Evolutionary conservation across 495 filamentous ascomycete species (phyloP).

Genomic region (Penicillium flavigenum): DNA sequence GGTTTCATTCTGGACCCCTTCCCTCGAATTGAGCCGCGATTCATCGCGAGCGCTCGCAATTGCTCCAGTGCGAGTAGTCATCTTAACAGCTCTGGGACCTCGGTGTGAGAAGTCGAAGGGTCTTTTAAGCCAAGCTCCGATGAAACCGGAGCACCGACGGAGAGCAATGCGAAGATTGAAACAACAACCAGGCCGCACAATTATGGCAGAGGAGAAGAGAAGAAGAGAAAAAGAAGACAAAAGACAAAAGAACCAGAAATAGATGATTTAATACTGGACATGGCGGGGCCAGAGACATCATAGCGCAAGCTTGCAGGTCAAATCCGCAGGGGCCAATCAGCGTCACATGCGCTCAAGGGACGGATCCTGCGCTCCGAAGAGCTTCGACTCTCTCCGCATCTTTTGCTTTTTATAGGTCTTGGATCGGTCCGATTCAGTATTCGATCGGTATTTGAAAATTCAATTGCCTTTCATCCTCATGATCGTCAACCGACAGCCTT

Average conservation of each 20-base stretch:
- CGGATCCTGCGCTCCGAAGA: slow-evolving; percentile 20
- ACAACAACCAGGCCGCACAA: not conserved
- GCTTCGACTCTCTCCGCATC: slow-evolving; percentile 17
- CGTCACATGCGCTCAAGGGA: slow-evolving; percentile 17
- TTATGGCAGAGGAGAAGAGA: not conserved
- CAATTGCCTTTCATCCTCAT: not conserved
- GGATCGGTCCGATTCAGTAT: not conserved
- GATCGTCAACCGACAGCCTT: not conserved
- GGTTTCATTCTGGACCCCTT: slow-evolving; percentile 10
- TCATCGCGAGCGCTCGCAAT: slow-evolving; percentile 17
- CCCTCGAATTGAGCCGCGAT: slow-evolving; percentile 8
- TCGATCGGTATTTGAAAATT: not conserved
- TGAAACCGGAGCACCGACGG: slow-evolving; percentile 6
- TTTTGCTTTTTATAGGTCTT: not conserved
- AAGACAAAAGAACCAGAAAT: not conserved
- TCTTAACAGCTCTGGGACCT: slow-evolving; percentile 12
- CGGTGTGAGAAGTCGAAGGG: not conserved
- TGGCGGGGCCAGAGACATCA: slow-evolving; percentile 17
- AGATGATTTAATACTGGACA: slow-evolving; percentile 1
- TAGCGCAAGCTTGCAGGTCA: slow-evolving; percentile 17
- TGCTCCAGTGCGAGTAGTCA: slow-evolving; percentile 23
- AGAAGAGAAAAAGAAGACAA: not conserved
- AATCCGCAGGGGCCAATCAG: slow-evolving; percentile 21
- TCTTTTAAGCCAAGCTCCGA: slow-evolving; percentile 1
- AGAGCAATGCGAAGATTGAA: not conserved